A percentile compares a stretch with the other conserved stretches of the same genome.
Conservation (phyloP, 306 rosid genomes). For the Gillenia trifoliata region DNA sequence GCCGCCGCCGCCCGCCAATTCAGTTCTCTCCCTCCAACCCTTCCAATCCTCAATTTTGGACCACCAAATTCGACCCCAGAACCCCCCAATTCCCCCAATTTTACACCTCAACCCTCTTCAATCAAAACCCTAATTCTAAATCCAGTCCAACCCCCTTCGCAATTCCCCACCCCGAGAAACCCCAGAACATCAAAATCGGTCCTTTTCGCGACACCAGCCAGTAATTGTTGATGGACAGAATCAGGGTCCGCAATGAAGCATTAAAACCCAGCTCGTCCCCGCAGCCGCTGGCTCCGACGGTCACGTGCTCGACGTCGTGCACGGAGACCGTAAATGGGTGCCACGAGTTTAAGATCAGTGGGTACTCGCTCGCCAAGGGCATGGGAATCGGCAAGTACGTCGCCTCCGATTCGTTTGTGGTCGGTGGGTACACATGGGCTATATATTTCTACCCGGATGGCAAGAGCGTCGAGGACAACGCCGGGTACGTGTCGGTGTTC, state of each 20-base stretch:
- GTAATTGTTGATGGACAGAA: slow-evolving; percentile 47
- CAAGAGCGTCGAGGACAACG: slow-evolving; percentile 51
- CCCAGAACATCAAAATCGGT: slow-evolving; percentile 3
- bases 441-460: slow-evolving; percentile 67
- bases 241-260: slow-evolving; percentile 23
- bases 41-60: not conserved
- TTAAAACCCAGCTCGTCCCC: slow-evolving; percentile 21
- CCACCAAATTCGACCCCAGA: not conserved
- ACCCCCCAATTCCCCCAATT: not conserved
- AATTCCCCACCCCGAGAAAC: not conserved
- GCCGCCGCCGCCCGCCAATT: not conserved
- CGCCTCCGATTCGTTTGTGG: slow-evolving; percentile 48
- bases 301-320: slow-evolving; percentile 40
- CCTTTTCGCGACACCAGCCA: slow-evolving; percentile 1
- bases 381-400: slow-evolving; percentile 56
- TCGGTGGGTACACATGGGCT: slow-evolving; percentile 62
- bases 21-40: not conserved
- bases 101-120: not conserved
- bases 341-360: slow-evolving; percentile 50
- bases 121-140: slow-evolving; percentile 3
- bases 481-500: slow-evolving; percentile 50
- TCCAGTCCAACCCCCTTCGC: not conserved
- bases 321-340: slow-evolving; percentile 49
- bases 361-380: slow-evolving; percentile 50
- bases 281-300: slow-evolving; percentile 2